Conservation (phyloP, 2,329 filamentous ascomycete genomes). For the Venturia carpophila region DNA sequence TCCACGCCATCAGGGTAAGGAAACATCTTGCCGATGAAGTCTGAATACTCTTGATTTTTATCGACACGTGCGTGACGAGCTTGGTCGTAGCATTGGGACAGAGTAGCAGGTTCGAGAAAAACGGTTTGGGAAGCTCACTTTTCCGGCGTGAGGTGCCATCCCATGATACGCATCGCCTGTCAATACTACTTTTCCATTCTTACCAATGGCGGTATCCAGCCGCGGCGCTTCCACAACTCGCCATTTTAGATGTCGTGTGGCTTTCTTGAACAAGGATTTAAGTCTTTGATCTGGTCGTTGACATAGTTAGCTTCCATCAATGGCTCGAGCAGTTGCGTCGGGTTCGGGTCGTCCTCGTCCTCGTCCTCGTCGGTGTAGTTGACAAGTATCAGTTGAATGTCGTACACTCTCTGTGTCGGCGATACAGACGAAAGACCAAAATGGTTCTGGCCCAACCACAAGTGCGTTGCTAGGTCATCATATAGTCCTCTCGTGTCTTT, state of each 20-base stretch:
- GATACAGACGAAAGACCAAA: neutral
- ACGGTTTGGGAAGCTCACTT: neutral
- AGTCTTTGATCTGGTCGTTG: constrained; percentile 3
- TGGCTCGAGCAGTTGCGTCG: neutral
- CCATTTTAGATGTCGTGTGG: constrained; percentile 12
- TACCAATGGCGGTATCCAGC: neutral
- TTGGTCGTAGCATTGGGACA: neutral
- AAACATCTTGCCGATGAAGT: neutral
- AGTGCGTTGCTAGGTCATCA: neutral
- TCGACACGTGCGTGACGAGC: neutral
- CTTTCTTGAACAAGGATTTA: neutral
- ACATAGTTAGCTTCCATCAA: neutral
- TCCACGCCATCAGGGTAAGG: neutral
- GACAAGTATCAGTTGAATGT: neutral
- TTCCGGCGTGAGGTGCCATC: constrained; percentile 5
- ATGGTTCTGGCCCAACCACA: neutral
- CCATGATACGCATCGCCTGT: constrained; percentile 17
- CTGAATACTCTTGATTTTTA: neutral
- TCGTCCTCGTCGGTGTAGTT: neutral
- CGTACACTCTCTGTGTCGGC: neutral
- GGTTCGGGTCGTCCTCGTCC: no score
- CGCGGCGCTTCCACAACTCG: constrained; percentile 7
- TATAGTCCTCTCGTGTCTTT: neutral
- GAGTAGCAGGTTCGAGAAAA: no score
- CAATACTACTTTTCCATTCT: constrained; percentile 15